Evolutionary conservation across 306 rosid genomes (phyloP).

Genomic region (Gastrolobium bilobum): DNA sequence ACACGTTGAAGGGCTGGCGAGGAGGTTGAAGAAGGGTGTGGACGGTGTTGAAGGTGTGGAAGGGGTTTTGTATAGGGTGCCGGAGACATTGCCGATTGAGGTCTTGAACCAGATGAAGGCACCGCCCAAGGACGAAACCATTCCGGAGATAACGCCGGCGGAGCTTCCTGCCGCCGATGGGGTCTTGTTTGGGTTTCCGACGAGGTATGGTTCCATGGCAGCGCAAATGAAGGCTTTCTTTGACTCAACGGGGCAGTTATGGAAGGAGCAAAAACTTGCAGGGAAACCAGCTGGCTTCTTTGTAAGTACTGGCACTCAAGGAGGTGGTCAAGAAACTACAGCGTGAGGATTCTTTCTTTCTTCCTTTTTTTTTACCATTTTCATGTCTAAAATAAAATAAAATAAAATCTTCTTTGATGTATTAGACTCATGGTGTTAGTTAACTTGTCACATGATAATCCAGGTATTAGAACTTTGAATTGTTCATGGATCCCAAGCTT

Average conservation of each 20-base stretch:
- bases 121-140: slow-evolving; percentile 66
- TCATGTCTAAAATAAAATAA: neutral
- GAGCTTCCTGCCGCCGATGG: slow-evolving; percentile 81
- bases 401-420: neutral
- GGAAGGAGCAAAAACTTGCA: slow-evolving; percentile 92
- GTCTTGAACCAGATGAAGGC: slow-evolving; percentile 78
- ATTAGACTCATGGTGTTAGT: neutral
- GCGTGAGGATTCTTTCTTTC: slow-evolving; percentile 62
- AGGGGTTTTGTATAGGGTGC: slow-evolving; percentile 81
- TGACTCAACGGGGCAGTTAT: slow-evolving; percentile 83
- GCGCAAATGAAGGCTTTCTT: slow-evolving; percentile 98
- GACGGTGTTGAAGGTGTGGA: slow-evolving; percentile 83
- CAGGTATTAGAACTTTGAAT: slow-evolving; percentile 8
- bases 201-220: slow-evolving; percentile 94
- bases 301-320: slow-evolving; percentile 95
- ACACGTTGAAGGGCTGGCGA: slow-evolving; percentile 85
- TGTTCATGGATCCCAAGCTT: neutral
- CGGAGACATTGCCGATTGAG: slow-evolving; percentile 80
- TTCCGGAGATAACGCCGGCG: slow-evolving; percentile 74
- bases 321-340: slow-evolving; percentile 99
- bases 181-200: slow-evolving; percentile 86
- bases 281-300: slow-evolving; percentile 96
- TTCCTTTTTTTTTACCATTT: neutral
- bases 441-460: neutral
- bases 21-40: slow-evolving; percentile 85